Conservation (phyloP, 148 eudicot species). For the Camellia lanceoleosa region DNA sequence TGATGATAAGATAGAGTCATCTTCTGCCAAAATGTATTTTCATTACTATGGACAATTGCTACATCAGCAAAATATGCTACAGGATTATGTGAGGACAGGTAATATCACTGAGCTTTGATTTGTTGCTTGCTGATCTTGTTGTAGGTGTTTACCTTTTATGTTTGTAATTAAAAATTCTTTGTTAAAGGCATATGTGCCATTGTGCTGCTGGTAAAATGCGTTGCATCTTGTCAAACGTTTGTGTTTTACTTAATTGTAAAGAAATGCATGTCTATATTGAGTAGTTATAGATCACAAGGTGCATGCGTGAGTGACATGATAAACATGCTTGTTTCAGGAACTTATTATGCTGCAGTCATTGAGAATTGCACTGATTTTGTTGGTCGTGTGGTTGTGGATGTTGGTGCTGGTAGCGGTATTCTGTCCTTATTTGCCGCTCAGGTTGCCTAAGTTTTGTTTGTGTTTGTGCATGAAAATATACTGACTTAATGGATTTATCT, state of each 20-base stretch:
- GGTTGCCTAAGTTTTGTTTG: slow-evolving; percentile 37
- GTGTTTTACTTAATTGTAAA: not conserved
- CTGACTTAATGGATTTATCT: slow-evolving; percentile 1
- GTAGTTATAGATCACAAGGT: not conserved
- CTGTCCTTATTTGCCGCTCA: slow-evolving; percentile 95
- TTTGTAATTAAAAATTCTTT: not conserved
- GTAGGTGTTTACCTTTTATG: not conserved
- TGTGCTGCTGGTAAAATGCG: slow-evolving; percentile 5
- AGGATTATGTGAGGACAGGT: slow-evolving; percentile 99
- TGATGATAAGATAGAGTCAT: slow-evolving; percentile 80
- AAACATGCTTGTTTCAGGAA: slow-evolving; percentile 48
- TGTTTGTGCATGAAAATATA: not conserved
- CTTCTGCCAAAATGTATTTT: slow-evolving; percentile 97
- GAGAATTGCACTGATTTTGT: slow-evolving; percentile 85
- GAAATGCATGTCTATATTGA: not conserved
- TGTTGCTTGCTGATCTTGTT: slow-evolving; percentile 8
- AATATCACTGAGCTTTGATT: slow-evolving; percentile 18
- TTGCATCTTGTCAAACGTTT: not conserved
- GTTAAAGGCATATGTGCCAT: not conserved
- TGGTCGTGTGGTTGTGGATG: slow-evolving; percentile 94
- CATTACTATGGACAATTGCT: slow-evolving; percentile 92
- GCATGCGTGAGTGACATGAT: not conserved
- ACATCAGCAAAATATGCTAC: slow-evolving; percentile 98
- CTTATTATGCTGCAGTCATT: slow-evolving; percentile 90
- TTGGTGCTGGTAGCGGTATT: slow-evolving; percentile 98